These are phyloP conservation scores for Tulasnella sp. DNA, from an alignment of 768 basidiomycete species.

Conservation along the genomic window DNA sequence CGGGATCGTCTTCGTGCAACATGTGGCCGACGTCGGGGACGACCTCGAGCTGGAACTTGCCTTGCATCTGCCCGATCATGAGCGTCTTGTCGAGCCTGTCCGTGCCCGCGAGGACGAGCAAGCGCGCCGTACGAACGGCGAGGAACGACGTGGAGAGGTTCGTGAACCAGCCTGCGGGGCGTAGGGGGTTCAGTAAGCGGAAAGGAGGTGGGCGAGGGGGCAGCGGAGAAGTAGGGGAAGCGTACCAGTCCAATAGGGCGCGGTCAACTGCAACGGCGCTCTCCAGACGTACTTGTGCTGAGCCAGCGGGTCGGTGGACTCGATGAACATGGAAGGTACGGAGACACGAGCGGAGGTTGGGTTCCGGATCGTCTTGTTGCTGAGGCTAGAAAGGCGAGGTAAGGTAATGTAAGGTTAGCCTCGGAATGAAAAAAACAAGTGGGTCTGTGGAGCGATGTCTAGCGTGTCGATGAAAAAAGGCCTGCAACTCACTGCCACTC, in stretches of 20 bases:
- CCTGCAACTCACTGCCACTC: constrained; percentile 83
- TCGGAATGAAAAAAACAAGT: not conserved
- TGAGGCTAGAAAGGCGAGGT: not conserved
- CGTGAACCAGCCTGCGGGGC: constrained; percentile 71
- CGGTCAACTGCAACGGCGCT: constrained; percentile 71
- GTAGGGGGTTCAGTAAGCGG: not conserved
- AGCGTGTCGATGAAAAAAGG: not conserved
- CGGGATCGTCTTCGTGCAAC: constrained; percentile 91
- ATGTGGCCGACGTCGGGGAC: constrained; percentile 84
- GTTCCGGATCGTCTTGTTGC: constrained; percentile 63
- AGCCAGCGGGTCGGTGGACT: constrained; percentile 18
- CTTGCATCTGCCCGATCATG: constrained; percentile 96
- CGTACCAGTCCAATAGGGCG: constrained; percentile 82
- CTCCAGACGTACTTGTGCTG: constrained; percentile 57
- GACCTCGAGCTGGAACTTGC: constrained; percentile 89
- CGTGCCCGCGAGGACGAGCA: constrained; percentile 85
- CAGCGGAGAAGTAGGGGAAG: not conserved
- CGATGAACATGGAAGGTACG: constrained; percentile 62
- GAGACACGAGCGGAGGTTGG: constrained; percentile 74
- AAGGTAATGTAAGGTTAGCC: not conserved
- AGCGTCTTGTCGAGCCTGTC: constrained; percentile 86
- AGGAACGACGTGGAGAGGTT: constrained; percentile 75
- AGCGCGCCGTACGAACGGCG: constrained; percentile 59
- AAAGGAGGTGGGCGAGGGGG: not conserved
- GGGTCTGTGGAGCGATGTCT: not conserved